Conservation (phyloP, 306 rosid genomes). For the Bauhinia variegata region DNA sequence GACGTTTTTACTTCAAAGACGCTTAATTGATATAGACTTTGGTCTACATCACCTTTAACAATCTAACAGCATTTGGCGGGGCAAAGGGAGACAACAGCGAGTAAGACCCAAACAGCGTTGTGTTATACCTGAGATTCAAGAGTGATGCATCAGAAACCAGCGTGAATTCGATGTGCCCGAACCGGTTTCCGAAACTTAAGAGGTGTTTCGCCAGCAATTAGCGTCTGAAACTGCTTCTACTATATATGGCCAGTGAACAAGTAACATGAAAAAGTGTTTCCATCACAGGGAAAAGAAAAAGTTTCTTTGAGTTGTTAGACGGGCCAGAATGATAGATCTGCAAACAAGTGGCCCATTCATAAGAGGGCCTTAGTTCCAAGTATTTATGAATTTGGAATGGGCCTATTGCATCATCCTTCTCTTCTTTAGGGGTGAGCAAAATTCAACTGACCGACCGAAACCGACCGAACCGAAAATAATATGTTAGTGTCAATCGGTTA, state of each 20-base stretch:
- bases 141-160: conserved; percentile 22
- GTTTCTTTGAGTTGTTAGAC: background rate
- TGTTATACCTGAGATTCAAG: conserved; percentile 32
- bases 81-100: background rate
- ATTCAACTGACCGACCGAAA: too few relatives aligned
- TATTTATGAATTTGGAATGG: too few relatives aligned
- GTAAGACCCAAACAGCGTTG: conserved; percentile 24
- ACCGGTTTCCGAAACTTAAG: conserved; percentile 18
- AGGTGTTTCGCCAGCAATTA: background rate
- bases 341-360: too few relatives aligned
- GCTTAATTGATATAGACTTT: conserved; percentile 9
- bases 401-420: too few relatives aligned
- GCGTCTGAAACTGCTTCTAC: background rate
- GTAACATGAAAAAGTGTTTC: too few relatives aligned
- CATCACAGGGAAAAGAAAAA: background rate
- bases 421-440: too few relatives aligned
- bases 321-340: too few relatives aligned
- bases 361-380: too few relatives aligned
- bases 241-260: background rate
- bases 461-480: too few relatives aligned
- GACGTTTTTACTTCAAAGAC: background rate
- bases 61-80: background rate
- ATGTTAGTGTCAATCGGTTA: too few relatives aligned
- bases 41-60: background rate
- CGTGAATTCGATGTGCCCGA: conserved; percentile 3